phyloP scores from a whole-genome alignment of 2,329 filamentous ascomycete species.

The Penicillium sumatraense region DNA sequence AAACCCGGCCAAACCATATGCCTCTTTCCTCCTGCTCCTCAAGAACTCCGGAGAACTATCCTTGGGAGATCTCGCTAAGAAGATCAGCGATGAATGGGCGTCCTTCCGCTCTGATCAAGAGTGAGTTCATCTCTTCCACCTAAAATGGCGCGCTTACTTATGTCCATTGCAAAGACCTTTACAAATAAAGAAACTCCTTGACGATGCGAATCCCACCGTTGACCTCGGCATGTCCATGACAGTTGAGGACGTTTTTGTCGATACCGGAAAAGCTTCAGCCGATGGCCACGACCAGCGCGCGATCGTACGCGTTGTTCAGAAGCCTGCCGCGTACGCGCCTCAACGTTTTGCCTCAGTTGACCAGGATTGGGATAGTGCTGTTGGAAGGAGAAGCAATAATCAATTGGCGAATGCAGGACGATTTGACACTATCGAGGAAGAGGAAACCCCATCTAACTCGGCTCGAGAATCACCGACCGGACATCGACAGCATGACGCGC shows the following conservation, averaged over 20 bases:
- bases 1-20: constrained; percentile 22
- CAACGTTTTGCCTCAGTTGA: constrained; percentile 40
- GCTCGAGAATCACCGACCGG: not conserved
- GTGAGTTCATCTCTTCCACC: constrained; percentile 29
- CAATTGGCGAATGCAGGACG: constrained; percentile 16
- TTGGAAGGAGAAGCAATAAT: constrained; percentile 14
- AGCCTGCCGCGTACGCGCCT: constrained; percentile 27
- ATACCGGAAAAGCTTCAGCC: constrained; percentile 37
- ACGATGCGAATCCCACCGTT: constrained; percentile 37
- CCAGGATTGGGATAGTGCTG: constrained; percentile 40
- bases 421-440: constrained; percentile 17
- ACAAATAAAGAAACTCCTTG: constrained; percentile 43
- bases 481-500: constrained; percentile 21
- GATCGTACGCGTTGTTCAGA: constrained; percentile 40
- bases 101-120: constrained; percentile 35
- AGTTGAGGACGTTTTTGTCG: constrained; percentile 45
- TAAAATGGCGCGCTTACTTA: not conserved
- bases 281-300: constrained; percentile 43
- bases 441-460: constrained; percentile 3
- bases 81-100: constrained; percentile 40
- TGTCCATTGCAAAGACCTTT: constrained; percentile 33
- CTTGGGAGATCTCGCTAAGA: constrained; percentile 33
- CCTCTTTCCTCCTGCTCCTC: constrained; percentile 37
- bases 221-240: constrained; percentile 39
- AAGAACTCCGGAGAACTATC: constrained; percentile 36